These are phyloP conservation scores for Cordyceps tenuipes DNA, from an alignment of 2,329 filamentous ascomycete species.

Conservation along the genomic window DNA sequence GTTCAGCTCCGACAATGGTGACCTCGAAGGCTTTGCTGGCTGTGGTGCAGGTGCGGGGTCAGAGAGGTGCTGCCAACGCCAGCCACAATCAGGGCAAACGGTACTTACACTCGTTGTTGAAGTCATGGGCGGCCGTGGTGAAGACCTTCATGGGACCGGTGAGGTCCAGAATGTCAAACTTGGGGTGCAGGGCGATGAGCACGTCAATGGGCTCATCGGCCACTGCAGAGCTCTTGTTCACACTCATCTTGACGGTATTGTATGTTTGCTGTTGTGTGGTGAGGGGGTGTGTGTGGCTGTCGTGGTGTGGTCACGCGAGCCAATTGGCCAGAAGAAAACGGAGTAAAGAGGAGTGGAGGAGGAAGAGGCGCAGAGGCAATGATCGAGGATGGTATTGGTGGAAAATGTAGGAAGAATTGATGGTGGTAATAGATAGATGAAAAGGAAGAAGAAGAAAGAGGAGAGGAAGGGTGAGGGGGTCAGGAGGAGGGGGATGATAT, in stretches of 20 bases:
- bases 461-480: conserved; percentile 3
- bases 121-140: conserved; percentile 41
- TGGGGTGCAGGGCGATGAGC: conserved; percentile 51
- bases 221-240: conserved; percentile 50
- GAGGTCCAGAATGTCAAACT: conserved; percentile 53
- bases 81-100: neutral
- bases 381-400: conserved; percentile 18
- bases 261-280: conserved; percentile 14
- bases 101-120: conserved; percentile 43
- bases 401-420: conserved; percentile 9
- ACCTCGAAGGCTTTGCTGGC: conserved; percentile 50
- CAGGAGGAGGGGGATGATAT: conserved; percentile 9
- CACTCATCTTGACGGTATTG: conserved; percentile 43
- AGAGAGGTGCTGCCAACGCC: neutral
- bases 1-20: conserved; percentile 45
- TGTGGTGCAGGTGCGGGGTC: conserved; percentile 22
- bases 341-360: neutral
- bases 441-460: conserved; percentile 3
- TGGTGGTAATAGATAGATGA: conserved; percentile 6
- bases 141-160: conserved; percentile 47
- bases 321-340: conserved; percentile 9
- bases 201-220: conserved; percentile 52
- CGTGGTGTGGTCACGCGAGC: conserved; percentile 2
- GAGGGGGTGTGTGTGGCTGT: neutral
- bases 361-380: conserved; percentile 14